Percentiles rank a stretch among this genome's conserved stretches.
phyloP scores from a whole-genome alignment of 768 basidiomycete species.

The Podaxis sp. region DNA sequence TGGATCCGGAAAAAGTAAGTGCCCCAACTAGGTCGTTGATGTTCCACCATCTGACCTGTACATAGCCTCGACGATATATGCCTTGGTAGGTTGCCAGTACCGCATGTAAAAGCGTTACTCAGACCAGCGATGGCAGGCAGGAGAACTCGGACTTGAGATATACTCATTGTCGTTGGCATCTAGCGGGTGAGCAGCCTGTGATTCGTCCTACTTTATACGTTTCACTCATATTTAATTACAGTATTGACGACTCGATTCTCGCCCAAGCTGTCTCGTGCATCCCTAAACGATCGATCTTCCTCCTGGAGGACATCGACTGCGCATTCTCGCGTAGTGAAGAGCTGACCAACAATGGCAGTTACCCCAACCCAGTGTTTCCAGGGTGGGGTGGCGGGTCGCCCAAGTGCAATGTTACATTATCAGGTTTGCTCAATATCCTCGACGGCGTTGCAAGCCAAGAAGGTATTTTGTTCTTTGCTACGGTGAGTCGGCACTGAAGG shows the following conservation, averaged over 20 bases:
- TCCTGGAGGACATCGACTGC: constrained; percentile 58
- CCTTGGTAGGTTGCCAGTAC: constrained; percentile 27
- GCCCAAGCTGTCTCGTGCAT: constrained; percentile 37
- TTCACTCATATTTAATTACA: constrained; percentile 12
- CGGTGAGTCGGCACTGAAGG: constrained; percentile 26
- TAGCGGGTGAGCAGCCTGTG: constrained; percentile 29
- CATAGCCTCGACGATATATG: constrained; percentile 47
- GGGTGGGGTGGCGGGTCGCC: constrained; percentile 12
- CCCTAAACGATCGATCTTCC: constrained; percentile 46
- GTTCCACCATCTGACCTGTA: constrained; percentile 23
- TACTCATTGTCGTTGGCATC: constrained; percentile 54
- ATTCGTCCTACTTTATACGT: background rate
- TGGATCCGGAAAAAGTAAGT: constrained; percentile 53
- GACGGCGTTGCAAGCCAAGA: constrained; percentile 58
- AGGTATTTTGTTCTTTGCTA: constrained; percentile 56
- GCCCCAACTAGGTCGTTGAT: constrained; percentile 13
- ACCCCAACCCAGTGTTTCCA: constrained; percentile 5
- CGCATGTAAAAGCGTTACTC: background rate
- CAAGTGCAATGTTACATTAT: constrained; percentile 39
- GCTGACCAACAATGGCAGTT: background rate
- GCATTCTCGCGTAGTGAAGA: constrained; percentile 45
- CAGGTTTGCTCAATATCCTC: constrained; percentile 50
- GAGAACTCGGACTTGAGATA: constrained; percentile 76
- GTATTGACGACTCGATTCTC: constrained; percentile 44
- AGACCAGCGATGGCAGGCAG: constrained; percentile 26